These are phyloP conservation scores for Cytidiella melzeri DNA, from an alignment of 768 basidiomycete genomes.

Conservation along the genomic window DNA sequence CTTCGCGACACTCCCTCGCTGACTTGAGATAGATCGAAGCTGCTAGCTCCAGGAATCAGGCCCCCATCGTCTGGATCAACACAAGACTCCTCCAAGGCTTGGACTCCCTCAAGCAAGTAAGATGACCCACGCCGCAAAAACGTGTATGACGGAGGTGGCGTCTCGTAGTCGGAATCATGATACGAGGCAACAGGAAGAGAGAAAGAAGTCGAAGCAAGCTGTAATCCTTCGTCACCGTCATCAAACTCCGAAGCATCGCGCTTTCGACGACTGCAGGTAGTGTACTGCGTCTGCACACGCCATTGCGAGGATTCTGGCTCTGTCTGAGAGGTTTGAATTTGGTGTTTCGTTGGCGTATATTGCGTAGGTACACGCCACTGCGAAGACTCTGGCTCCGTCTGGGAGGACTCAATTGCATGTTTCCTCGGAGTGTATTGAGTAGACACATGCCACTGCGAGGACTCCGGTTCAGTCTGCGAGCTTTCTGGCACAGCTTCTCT, in stretches of 20 bases:
- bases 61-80: not conserved
- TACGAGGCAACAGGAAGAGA: conserved; percentile 6
- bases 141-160: not conserved
- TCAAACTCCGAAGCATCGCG: not conserved
- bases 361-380: not conserved
- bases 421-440: not conserved
- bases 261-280: not conserved
- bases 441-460: conserved; percentile 4
- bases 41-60: not conserved
- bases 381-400: conserved; percentile 6
- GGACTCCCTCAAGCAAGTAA: no score
- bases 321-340: conserved; percentile 1
- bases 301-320: conserved; percentile 8
- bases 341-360: not conserved
- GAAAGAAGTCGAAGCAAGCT: not conserved
- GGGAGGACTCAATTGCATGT: not conserved
- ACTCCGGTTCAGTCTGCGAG: conserved; percentile 9
- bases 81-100: no score
- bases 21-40: not conserved
- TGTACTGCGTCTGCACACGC: not conserved
- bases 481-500: not conserved
- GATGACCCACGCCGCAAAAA: not conserved
- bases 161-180: not conserved
- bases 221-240: not conserved
- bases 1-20: not conserved